Base-by-base conservation (phyloP, 441 rosid genomes). In the Kokia cookei region DNA sequence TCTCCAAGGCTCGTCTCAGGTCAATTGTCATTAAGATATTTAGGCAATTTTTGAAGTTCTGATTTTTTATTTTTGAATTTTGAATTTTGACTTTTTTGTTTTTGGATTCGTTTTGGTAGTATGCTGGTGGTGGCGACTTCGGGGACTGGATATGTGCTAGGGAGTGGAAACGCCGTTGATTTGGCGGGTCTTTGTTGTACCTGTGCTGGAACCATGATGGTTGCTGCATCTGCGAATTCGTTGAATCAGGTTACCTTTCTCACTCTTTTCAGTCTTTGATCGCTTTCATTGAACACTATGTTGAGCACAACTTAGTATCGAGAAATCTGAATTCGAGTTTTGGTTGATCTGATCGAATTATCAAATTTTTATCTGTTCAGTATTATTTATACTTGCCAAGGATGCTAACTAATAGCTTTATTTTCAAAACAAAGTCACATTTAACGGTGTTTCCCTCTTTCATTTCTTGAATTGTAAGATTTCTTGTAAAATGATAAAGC, bases 1-100 rank as follows among this genome's bases (percentile, higher is more conserved):
- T 96, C 73, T 92, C 99, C 32, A 96, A 96, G 87, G 99, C 98
- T 82, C 89, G 93, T 72, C 98, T 93, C 76, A 93, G 97, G 99
- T 96, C 43, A 29, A 40, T 51, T 69, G 11, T 54, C 64, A n/a
- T 26, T 22, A 13, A 37, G 43, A 17, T 12, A 63, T 24, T 70
- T 10, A n/a, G 47, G 29, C 3, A 17, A 51, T 4, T 3, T 37
- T 22, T 55, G 58, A 12, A 22, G 51, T 17, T 75, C 58, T 65
- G 15, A 0, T 5, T 60, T 76, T n/a, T 27, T 13, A 9, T 22
- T 45, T 48, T 55, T 69, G 2, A 12, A 26, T 26, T 51, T 73
- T 14, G 71, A 76, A 26, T 26, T 51, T 73, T 14, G 71, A 76
- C 15, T 0, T 8, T 12, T 8, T 19, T 77, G 8, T 17, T 15